Evolutionary conservation across 129 eudicot species (phyloP).

Genomic region (Chrysanthemum seticuspe): DNA sequence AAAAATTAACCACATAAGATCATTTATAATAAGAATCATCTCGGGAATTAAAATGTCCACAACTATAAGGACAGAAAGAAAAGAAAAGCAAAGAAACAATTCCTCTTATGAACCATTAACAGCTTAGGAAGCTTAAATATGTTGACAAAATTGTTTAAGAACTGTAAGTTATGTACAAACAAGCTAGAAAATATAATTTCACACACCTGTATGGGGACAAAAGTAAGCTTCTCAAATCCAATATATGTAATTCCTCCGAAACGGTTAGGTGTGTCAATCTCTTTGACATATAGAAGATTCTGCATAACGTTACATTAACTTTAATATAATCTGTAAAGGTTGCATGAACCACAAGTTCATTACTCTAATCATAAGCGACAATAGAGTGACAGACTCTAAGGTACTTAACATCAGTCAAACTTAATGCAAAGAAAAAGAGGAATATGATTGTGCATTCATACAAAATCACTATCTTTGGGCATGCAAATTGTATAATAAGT

Average conservation of each 20-base stretch:
- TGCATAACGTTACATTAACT: conserved; percentile 34
- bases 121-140: neutral
- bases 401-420: no score
- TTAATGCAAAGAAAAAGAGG: neutral
- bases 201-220: conserved; percentile 91
- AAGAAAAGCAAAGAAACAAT: no score
- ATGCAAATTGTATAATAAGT: neutral
- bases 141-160: neutral
- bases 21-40: no score
- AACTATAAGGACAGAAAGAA: no score
- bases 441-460: neutral
- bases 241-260: conserved; percentile 79
- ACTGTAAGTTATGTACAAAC: neutral
- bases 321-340: conserved; percentile 14
- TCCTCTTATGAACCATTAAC: neutral
- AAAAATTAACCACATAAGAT: no score
- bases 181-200: neutral
- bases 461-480: conserved; percentile 3
- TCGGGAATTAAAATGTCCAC: no score
- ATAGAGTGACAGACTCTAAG: no score
- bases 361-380: neutral
- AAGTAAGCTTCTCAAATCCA: conserved; percentile 93
- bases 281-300: conserved; percentile 89
- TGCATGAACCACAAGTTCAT: neutral
- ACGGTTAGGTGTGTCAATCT: conserved; percentile 72